Base-by-base conservation (phyloP, 768 basidiomycete genomes). In the Boletus pseudopeckii region DNA sequence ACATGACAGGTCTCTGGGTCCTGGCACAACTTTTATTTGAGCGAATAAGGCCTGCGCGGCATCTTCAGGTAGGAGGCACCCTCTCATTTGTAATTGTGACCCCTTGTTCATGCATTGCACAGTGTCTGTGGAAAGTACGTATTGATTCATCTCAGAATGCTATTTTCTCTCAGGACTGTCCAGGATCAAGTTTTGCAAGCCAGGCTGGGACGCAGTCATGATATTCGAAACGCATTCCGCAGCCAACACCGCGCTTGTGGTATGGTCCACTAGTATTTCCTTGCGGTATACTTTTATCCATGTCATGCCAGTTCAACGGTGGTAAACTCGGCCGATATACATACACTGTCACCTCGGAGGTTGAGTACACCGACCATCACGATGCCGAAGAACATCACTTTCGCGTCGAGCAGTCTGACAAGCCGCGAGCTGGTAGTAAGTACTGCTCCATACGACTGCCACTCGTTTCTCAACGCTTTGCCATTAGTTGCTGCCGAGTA, bases 61-160 rank as follows among this genome's bases (percentile, higher is more conserved):
- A 92, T 89, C 72, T 92, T 93, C 76, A 79, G 84, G 88, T 90
- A 75, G 41, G 83, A 41, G 51, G n/a, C 37, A 22, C 46, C 32
- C 20, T 36, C 18, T 46, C 15, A 36, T 37, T 5, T 26, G 24
- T 5, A 26, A 26, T 24, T 26, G 26, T 26, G 48, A 37, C 30
- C 50, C 30, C 45, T 53, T 32, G 18, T 45, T 56, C 48, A 48
- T 46, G 24, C 36, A 33, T 37, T 34, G 9, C 56, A 36, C 50
- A 90, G 89, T 3, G 95, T 96, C 74, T 97, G 93, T 66, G 94
- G 93, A 75, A 87, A 83, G 86, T 86, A 64, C 64, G 81, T 64
- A 5, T 14, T 26, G 6, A 15, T 28, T 9, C 30, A 4, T 32
- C 38, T n/a, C 24, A 1, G 40, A n/a, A n/a, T 14, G n/a, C 39